Percentiles rank a stretch among this genome's conserved stretches.
phyloP scores from a whole-genome alignment of 345 rosid species.

The Sisymbrium irio region DNA sequence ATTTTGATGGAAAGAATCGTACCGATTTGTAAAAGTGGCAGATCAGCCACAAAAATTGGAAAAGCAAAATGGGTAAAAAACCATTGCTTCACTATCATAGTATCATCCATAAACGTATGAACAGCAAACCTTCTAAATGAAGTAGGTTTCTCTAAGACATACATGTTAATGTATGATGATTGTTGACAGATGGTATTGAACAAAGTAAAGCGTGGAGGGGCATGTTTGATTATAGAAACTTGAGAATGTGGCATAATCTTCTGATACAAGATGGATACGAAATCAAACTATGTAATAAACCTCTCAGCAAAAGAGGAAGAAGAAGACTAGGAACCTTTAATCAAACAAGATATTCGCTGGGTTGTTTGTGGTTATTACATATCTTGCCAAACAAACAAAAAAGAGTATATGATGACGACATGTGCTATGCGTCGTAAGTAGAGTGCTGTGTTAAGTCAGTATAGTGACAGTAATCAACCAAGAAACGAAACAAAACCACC shows the following conservation, averaged over 20 bases:
- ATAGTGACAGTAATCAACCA: not conserved
- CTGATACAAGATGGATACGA: not conserved
- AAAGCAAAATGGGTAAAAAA: not conserved
- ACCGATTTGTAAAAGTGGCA: not conserved
- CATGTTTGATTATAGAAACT: not conserved
- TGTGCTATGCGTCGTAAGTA: not conserved
- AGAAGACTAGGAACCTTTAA: not conserved
- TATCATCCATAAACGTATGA: not conserved
- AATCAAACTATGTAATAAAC: not conserved
- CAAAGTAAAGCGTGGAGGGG: not conserved
- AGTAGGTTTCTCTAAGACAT: not conserved
- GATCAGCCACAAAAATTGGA: not conserved
- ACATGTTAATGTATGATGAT: not conserved
- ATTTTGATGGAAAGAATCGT: not conserved
- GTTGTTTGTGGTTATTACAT: not conserved
- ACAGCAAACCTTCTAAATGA: not conserved
- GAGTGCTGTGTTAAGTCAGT: not conserved
- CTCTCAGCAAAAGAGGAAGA: not conserved
- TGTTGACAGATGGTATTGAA: not conserved
- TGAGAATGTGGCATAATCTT: not conserved
- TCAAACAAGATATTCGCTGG: not conserved
- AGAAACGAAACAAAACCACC: not conserved
- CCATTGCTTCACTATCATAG: not conserved
- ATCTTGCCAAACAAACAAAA: not conserved
- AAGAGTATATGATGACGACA: not conserved